Percentiles rank a stretch among this genome's conserved stretches.
Conservation (phyloP, 1,284 basidiomycete genomes). For the Ustilago esculenta region DNA sequence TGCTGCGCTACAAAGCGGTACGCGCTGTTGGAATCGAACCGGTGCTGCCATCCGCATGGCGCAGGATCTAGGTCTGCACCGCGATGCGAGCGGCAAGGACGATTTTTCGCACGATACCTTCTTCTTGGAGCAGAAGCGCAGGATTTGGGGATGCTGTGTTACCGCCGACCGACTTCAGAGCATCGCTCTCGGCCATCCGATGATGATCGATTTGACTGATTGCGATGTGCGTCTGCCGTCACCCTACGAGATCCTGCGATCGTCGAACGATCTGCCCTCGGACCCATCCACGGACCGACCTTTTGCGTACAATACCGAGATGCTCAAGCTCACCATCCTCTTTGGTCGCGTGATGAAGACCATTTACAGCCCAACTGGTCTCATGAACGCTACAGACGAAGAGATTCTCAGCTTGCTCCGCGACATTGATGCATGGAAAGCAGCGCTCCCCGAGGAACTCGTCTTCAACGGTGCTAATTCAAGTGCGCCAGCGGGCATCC, state of each 20-base stretch:
- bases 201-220: conserved; percentile 62
- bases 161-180: conserved; percentile 58
- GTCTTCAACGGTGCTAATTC: conserved; percentile 50
- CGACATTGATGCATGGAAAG: conserved; percentile 61
- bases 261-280: conserved; percentile 45
- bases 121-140: conserved; percentile 59
- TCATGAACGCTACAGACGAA: conserved; percentile 63
- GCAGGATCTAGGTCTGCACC: conserved; percentile 60
- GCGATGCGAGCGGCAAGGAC: conserved; percentile 59
- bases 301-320: conserved; percentile 63
- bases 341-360: conserved; percentile 64
- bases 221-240: conserved; percentile 63
- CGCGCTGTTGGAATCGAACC: conserved; percentile 65
- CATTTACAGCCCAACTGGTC: conserved; percentile 63
- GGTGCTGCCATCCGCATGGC: conserved; percentile 63
- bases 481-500: conserved; percentile 50
- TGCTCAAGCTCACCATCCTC: conserved; percentile 64
- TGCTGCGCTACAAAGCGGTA: conserved; percentile 64
- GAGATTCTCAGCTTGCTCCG: conserved; percentile 57
- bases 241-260: conserved; percentile 59
- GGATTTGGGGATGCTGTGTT: conserved; percentile 63
- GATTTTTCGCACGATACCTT: conserved; percentile 55
- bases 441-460: conserved; percentile 49
- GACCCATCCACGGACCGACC: conserved; percentile 49
- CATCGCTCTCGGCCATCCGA: conserved; percentile 58